Base-by-base conservation (phyloP, 1,284 basidiomycete species). In the Moesziomyces globuligerus region DNA sequence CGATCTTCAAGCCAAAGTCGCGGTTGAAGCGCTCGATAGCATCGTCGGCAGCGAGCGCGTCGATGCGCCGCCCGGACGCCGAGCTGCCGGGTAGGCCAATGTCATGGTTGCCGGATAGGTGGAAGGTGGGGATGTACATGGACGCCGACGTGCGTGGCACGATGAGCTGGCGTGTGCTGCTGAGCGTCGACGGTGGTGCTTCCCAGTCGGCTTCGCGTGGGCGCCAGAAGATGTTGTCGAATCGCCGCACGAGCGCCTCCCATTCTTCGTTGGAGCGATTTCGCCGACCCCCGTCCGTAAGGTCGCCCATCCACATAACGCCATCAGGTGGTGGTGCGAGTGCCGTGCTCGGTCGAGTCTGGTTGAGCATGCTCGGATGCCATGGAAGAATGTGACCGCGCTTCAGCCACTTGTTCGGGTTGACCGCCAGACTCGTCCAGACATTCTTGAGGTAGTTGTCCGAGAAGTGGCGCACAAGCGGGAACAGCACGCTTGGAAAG, bases 41-140 rank as follows among this genome's bases (percentile, higher is more conserved):
- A 28, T 50, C 48, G 7, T 74, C 48, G 39, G 53, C 50, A n/a
- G 69, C 67, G 23, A 66, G 8, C 6, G 26, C 17, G 24, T 60
- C 41, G 29, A 58, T 32, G 4, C 57, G 36, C 7, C 48, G 51
- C 29, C 56, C 60, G 1, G 56, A 4, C 18, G 15, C 29, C 3
- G 24, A 3, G 32, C 44, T 29, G 17, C 60, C 64, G 5, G 71
- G 70, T 7, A 79, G 61, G 17, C 75, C 70, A 21, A 78, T 59
- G 36, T 79, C 77, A 46, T 76, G 77, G 25, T 79, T 78, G 15
- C 77, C 77, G 5, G 77, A 65, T 0, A 76, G 45, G 44, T 72
- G 56, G 17, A 74, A 43, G 2, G 57, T 54, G 4, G 74, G 74
- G 10, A 66, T 66, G n/a, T 43, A 71, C 18, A 39, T 41, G 26